Evolutionary conservation across 768 basidiomycete species (phyloP).

Genomic region (Kwoniella botswanensis): DNA sequence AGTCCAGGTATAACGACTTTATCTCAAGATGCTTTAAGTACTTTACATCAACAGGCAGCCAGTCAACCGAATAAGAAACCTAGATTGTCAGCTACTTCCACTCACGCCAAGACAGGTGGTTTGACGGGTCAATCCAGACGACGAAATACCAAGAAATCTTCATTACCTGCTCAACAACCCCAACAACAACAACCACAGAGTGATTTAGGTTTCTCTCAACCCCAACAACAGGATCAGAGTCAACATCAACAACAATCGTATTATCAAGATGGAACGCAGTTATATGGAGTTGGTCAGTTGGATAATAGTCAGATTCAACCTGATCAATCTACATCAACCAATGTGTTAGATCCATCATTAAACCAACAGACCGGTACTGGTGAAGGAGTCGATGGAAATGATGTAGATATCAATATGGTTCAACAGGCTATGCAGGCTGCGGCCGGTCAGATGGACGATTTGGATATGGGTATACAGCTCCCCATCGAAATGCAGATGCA

Average conservation of each 20-base stretch:
- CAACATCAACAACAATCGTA: not conserved
- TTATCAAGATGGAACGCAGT: not conserved
- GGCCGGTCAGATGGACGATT: constrained; percentile 47
- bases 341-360: not conserved
- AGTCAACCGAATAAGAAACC: constrained; percentile 8
- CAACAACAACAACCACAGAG: constrained; percentile 1
- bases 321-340: not conserved
- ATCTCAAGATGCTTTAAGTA: constrained; percentile 1
- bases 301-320: not conserved
- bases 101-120: not conserved
- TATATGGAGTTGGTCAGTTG: not conserved
- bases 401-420: constrained; percentile 48
- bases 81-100: not conserved
- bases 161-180: not conserved
- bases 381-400: not conserved
- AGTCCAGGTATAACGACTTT: constrained; percentile 27
- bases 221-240: constrained; percentile 1
- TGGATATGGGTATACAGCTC: constrained; percentile 52
- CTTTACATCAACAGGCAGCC: not conserved
- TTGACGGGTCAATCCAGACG: not conserved
- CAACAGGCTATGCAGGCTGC: constrained; percentile 52
- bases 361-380: not conserved
- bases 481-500: constrained; percentile 56
- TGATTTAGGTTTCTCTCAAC: constrained; percentile 1
- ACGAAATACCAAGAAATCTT: not conserved